Base-by-base conservation (phyloP, 257 asterid species). In the Plantago ovata region DNA sequence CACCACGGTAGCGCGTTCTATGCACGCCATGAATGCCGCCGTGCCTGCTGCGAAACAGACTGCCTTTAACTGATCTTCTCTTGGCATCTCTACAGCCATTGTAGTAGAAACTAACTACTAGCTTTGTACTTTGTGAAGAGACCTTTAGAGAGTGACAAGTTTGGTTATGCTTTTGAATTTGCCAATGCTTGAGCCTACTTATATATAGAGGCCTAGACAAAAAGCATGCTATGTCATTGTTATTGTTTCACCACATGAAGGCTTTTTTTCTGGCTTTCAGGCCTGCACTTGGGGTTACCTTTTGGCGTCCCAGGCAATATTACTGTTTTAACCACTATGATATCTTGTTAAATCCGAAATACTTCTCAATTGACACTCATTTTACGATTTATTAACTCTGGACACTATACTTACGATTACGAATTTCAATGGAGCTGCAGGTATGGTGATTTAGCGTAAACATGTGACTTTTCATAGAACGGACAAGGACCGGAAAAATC, bases 31-130 rank as follows among this genome's bases (percentile, higher is more conserved):
- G 71, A 85, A 69, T 2, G 86, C 89, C 0, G 96, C 97, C 13
- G 84, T 77, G 20, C 94, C 95, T 0, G 96, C 99, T 21, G 99
- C 97, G 32, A 93, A 89, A 66, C 94, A 75, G 58, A 93, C 83
- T 16, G 97, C 94, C 60, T 77, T 81, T 11, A 93, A 20, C 12
- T 72, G 79, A 14, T 64, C 77, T 18, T 81, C 90, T 39, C 73
- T 56, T 59, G 63, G 77, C 55, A 66, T 81, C 38, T 47, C 76
- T 11, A 58, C 73, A 70, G 33, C 75, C 81, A 73, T 77, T 54
- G 21, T 13, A 6, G 21, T 13, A 6, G 12, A 16, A 33, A 24
- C 36, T 10, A 15, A 18, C 39, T 0, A 18, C 39, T 0, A 51
- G 33, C 52, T 22, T 38, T 4, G 18, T 8, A 15, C 36, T 47